Conservation (phyloP, 2,329 filamentous ascomycete species). For the Anthostomella pinea region DNA sequence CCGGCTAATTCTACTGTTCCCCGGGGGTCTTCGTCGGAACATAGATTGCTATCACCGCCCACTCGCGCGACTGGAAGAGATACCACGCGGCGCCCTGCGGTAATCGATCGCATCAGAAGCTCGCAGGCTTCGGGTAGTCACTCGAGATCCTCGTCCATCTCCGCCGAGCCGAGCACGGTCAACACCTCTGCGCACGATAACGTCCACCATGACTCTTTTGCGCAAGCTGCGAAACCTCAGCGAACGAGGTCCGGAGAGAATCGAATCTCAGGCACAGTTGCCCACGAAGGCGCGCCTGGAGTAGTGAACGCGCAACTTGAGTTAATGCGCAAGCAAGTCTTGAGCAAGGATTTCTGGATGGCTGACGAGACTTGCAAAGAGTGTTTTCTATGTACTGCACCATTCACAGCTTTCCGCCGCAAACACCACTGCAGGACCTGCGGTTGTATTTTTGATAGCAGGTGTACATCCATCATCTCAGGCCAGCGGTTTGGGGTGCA, state of each 20-base stretch:
- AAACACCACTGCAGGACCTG: conserved; percentile 97
- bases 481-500: conserved; percentile 85
- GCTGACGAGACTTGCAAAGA: conserved; percentile 97
- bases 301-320: conserved; percentile 60
- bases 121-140: conserved; percentile 42
- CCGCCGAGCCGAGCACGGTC: conserved; percentile 56
- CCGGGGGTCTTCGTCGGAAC: conserved; percentile 33
- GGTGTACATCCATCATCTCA: conserved; percentile 89
- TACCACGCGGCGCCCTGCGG: conserved; percentile 43
- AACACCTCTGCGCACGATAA: conserved; percentile 58
- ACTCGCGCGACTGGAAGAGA: conserved; percentile 33
- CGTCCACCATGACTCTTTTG: conserved; percentile 56
- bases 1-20: conserved; percentile 26
- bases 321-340: conserved; percentile 78
- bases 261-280: conserved; percentile 55
- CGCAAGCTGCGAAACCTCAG: conserved; percentile 43
- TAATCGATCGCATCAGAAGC: conserved; percentile 55
- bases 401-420: conserved; percentile 88
- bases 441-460: conserved; percentile 97
- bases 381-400: conserved; percentile 86
- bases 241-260: conserved; percentile 44
- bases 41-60: conserved; percentile 23
- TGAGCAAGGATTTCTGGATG: conserved; percentile 99
- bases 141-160: conserved; percentile 59
- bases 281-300: conserved; percentile 55